phyloP scores from a whole-genome alignment of 345 rosid genomes.

The Populus tremula region DNA sequence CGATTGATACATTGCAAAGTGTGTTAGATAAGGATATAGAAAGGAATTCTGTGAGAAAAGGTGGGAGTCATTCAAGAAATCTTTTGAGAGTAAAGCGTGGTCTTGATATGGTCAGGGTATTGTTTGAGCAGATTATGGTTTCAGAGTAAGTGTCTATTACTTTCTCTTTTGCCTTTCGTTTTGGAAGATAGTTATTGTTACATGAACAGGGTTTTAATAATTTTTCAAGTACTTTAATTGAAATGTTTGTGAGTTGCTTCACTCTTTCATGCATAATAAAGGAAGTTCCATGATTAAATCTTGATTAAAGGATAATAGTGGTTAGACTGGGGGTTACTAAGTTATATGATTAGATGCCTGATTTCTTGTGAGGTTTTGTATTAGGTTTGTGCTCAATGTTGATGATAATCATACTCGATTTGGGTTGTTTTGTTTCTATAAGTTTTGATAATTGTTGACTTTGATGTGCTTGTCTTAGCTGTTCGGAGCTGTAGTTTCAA shows the following conservation, averaged over 20 bases:
- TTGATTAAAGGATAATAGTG: not conserved
- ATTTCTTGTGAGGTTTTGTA: not conserved
- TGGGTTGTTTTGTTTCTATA: not conserved
- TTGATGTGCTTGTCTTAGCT: not conserved
- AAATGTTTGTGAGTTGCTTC: not conserved
- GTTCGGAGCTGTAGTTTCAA: not conserved
- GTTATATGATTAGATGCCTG: not conserved
- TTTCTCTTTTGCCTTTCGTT: not conserved
- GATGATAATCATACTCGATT: not conserved
- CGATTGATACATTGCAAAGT: slow-evolving; percentile 46
- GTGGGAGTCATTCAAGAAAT: slow-evolving; percentile 88
- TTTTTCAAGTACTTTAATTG: not conserved
- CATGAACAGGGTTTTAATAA: not conserved
- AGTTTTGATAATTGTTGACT: not conserved
- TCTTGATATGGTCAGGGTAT: slow-evolving; percentile 86
- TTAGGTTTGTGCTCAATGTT: not conserved
- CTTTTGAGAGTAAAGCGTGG: slow-evolving; percentile 94
- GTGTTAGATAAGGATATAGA: slow-evolving; percentile 63
- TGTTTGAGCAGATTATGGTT: slow-evolving; percentile 67
- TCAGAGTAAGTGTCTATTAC: slow-evolving; percentile 47
- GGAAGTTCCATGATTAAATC: not conserved
- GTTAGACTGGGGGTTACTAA: not conserved
- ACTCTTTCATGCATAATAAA: not conserved
- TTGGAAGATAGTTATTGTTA: not conserved
- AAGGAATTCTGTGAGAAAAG: slow-evolving; percentile 51